Evolutionary conservation across 2,329 filamentous ascomycete species (phyloP).

Genomic region (Incumbomyces lentus): DNA sequence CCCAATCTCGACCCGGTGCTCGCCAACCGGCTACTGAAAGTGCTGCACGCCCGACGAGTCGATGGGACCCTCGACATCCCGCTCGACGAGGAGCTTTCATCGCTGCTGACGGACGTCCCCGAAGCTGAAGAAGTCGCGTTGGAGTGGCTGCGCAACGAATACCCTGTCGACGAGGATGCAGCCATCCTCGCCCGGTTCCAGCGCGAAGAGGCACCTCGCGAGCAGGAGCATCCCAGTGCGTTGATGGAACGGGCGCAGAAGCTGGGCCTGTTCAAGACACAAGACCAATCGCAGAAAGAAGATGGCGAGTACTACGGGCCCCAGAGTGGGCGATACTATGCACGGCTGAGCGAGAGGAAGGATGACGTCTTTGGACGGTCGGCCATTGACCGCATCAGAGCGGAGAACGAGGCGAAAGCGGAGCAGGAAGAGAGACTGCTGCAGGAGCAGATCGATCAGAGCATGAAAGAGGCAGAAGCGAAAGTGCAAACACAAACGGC

Average conservation of each 20-base stretch:
- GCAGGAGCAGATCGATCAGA: conserved; percentile 42
- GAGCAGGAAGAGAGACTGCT: conserved; percentile 37
- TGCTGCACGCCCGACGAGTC: conserved; percentile 35
- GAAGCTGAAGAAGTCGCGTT: conserved; percentile 28
- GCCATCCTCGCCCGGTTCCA: conserved; percentile 36
- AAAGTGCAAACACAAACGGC: conserved; percentile 25
- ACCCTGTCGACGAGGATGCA: conserved; percentile 38
- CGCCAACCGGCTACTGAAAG: conserved; percentile 22
- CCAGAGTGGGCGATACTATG: conserved; percentile 34
- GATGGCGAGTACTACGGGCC: conserved; percentile 14
- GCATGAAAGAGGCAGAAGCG: conserved; percentile 35
- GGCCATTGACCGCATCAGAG: conserved; percentile 30
- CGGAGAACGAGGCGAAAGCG: conserved; percentile 31
- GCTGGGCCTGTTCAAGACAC: conserved; percentile 33
- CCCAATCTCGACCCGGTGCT: conserved; percentile 8
- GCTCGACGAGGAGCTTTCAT: conserved; percentile 30
- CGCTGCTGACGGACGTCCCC: conserved; percentile 20
- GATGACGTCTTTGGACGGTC: conserved; percentile 34
- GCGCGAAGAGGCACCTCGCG: conserved; percentile 17
- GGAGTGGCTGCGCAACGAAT: conserved; percentile 32
- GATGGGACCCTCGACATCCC: conserved; percentile 36
- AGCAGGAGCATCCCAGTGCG: conserved; percentile 18
- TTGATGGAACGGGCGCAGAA: conserved; percentile 27
- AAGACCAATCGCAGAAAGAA: conserved; percentile 3
- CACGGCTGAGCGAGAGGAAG: conserved; percentile 29